phyloP scores from a whole-genome alignment of 2,329 filamentous ascomycete genomes.

The Pseudocercospora macadamiae region DNA sequence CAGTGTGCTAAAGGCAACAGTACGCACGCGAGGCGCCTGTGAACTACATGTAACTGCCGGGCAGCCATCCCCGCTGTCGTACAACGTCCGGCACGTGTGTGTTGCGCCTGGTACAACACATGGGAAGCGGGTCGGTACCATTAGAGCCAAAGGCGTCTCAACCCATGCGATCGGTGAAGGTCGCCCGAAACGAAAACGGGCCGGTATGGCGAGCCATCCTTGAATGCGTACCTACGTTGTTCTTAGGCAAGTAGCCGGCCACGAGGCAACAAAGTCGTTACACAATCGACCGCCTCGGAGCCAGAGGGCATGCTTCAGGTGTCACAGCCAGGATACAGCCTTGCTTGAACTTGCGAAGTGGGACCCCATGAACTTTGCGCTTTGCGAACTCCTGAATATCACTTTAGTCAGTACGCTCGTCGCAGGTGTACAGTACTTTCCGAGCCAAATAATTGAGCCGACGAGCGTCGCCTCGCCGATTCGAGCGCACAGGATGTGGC shows the following conservation, averaged over 20 bases:
- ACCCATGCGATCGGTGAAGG: conserved; percentile 4
- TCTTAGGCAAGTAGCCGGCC: neutral
- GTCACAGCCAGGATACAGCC: neutral
- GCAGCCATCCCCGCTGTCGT: conserved; percentile 11
- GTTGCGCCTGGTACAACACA: neutral
- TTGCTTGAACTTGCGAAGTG: neutral
- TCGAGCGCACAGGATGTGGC: neutral
- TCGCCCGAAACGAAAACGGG: conserved; percentile 9
- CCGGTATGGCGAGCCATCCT: neutral
- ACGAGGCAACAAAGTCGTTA: conserved; percentile 1
- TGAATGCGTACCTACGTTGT: conserved; percentile 3
- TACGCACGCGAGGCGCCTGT: conserved; percentile 14
- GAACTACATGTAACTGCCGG: conserved; percentile 8
- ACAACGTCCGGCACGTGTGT: conserved; percentile 14
- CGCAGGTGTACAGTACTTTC: neutral
- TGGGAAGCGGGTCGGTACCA: conserved; percentile 7
- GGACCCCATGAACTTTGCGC: neutral
- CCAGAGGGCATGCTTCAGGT: neutral
- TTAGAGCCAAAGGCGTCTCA: neutral
- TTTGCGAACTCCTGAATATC: neutral
- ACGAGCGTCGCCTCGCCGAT: neutral
- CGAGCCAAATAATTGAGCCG: too few relatives aligned
- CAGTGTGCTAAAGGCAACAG: neutral
- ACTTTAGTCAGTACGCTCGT: conserved; percentile 1
- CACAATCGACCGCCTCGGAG: neutral